These are phyloP conservation scores for Beauveria varroae DNA, from an alignment of 2,329 filamentous ascomycete species.

Conservation along the genomic window DNA sequence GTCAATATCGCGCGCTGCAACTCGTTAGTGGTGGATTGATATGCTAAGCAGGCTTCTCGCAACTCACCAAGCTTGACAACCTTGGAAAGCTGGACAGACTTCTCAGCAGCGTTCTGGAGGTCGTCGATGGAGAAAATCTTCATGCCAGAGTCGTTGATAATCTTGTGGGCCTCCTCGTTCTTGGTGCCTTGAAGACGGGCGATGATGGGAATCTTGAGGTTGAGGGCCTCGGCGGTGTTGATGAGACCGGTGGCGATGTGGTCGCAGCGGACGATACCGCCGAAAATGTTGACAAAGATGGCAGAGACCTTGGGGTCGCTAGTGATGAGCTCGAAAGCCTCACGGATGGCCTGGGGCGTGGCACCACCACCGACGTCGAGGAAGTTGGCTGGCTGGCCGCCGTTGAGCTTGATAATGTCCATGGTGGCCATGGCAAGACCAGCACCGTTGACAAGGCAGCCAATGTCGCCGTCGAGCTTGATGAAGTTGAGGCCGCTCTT, in stretches of 20 bases:
- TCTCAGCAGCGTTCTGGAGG: slow-evolving; percentile 93
- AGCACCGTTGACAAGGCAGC: slow-evolving; percentile 97
- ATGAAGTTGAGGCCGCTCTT: slow-evolving; percentile 98
- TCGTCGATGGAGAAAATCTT: slow-evolving; percentile 99
- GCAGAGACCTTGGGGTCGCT: slow-evolving; percentile 96
- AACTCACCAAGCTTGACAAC: slow-evolving; percentile 90
- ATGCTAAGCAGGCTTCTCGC: neutral
- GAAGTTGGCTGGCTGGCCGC: slow-evolving; percentile 94
- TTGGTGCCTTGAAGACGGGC: slow-evolving; percentile 97
- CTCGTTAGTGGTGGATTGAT: slow-evolving; percentile 14
- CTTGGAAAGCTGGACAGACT: slow-evolving; percentile 97
- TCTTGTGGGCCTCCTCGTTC: slow-evolving; percentile 87
- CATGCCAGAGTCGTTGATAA: slow-evolving; percentile 92
- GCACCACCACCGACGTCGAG: slow-evolving; percentile 96
- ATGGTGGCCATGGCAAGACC: slow-evolving; percentile 99
- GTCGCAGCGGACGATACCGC: slow-evolving; percentile 96
- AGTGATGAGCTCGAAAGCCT: slow-evolving; percentile 97
- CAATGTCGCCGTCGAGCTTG: slow-evolving; percentile 98
- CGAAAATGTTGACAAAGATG: slow-evolving; percentile 99
- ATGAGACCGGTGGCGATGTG: slow-evolving; percentile 95
- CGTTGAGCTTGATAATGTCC: slow-evolving; percentile 99
- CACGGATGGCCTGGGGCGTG: slow-evolving; percentile 91
- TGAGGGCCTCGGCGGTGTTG: slow-evolving; percentile 86
- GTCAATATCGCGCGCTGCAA: slow-evolving; percentile 81
- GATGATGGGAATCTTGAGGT: slow-evolving; percentile 94